Conservation (phyloP, 2,329 filamentous ascomycete species). For the Paraconiothyrium sp. region DNA sequence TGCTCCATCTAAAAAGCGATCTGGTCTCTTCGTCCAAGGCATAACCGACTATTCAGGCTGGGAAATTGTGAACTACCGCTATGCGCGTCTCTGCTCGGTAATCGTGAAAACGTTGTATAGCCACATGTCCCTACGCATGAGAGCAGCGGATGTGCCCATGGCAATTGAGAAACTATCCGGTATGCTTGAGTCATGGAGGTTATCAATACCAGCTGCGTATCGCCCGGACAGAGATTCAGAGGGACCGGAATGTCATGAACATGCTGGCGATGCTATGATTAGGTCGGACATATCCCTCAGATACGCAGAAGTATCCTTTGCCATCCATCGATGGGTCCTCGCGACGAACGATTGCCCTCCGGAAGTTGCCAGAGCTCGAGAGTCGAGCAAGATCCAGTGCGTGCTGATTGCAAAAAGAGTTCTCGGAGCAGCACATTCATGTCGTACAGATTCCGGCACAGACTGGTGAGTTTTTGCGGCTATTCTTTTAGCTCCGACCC, state of each 20-base stretch:
- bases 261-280: constrained; percentile 4
- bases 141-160: neutral
- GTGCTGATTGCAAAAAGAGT: neutral
- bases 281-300: constrained; percentile 2
- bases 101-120: constrained; percentile 1
- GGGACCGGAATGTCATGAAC: constrained; percentile 2
- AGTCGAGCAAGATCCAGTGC: neutral
- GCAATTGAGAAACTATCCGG: neutral
- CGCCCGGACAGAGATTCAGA: neutral
- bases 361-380: neutral
- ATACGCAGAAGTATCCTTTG: constrained; percentile 3
- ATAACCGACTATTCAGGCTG: neutral
- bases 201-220: constrained; percentile 4
- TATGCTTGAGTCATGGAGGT: neutral
- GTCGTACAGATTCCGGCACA: neutral
- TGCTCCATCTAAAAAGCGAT: constrained; percentile 1
- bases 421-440: constrained; percentile 4
- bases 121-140: constrained; percentile 1
- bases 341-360: neutral
- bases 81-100: neutral
- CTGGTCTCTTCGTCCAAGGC: neutral
- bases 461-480: neutral
- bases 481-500: neutral
- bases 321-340: constrained; percentile 2
- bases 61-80: constrained; percentile 2